Base-by-base conservation (phyloP, 2,329 filamentous ascomycete species). In the Monilinia polystroma region DNA sequence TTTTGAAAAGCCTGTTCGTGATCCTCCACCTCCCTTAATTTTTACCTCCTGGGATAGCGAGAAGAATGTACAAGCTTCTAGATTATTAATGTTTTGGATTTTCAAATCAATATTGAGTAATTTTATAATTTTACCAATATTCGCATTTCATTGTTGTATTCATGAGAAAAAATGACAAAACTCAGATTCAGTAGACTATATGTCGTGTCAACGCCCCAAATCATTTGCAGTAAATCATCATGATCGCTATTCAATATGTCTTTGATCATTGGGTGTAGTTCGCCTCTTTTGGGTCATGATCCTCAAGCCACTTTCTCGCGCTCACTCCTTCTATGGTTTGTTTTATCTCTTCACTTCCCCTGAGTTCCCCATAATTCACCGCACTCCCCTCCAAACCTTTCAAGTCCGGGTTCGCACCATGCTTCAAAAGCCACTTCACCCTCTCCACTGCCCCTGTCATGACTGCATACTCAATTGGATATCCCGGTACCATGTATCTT, bases 391-490 rank as follows among this genome's bases (percentile, higher is more conserved):
- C 23, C 47, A 10, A 32, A 52, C 11, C 53, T 47, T 20, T 62
- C 58, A 62, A 23, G 14, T 62, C 58, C 12, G 26, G 58, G 51
- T 51, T 38, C 12, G 58, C 58, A 18, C 58, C 58, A 20, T 14
- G 54, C 26, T 66, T 65, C 60, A 72, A 23, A 68, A 68, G 43
- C 58, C 32, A 62, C 3, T 38, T 38, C 23, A 62, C 29, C n/a
- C 45, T 62, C 45, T 62, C 58, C n/a, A 62, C 45, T 12, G 58
- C 58, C 7, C 58, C 26, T 18, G 26, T 45, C 45, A 38, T 51
- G 41, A 52, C 1, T 11, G 58, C 58, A 60, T 60, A 35, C 26
- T 29, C 20, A 29, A 58, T 58, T 20, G 56, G 56, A 58, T 43
- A 43, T 4, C 41, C n/a, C 6, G 38, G 35, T 18, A 5, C n/a